Evolutionary conservation across 2,329 filamentous ascomycete genomes (phyloP).

Genomic region (Rugonectria rugulosa): DNA sequence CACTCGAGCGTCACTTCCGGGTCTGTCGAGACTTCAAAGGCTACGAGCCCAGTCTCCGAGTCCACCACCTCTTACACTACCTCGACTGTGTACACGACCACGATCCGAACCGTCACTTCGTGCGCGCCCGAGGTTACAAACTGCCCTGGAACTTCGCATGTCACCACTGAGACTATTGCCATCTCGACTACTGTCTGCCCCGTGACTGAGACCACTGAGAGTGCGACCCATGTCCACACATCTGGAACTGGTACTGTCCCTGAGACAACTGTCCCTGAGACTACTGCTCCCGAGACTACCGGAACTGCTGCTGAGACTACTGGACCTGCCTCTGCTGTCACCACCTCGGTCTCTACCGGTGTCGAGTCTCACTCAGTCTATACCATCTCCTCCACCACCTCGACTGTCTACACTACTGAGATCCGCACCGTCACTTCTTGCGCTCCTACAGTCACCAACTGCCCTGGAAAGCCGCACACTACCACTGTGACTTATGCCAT

Average conservation of each 20-base stretch:
- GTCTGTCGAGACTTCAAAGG: no score
- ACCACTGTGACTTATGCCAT: slow-evolving; percentile 31
- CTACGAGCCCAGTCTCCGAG: no score
- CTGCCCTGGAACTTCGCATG: slow-evolving; percentile 17
- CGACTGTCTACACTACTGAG: slow-evolving; percentile 31
- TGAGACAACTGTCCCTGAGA: no score
- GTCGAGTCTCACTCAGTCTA: no score
- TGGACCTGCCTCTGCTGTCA: slow-evolving; percentile 13
- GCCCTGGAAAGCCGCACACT: slow-evolving; percentile 12
- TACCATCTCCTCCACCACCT: slow-evolving; percentile 15
- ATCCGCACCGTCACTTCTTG: slow-evolving; percentile 26
- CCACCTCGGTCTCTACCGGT: slow-evolving; percentile 25
- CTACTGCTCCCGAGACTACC: no score
- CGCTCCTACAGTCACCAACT: slow-evolving; percentile 27
- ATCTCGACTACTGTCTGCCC: slow-evolving; percentile 34
- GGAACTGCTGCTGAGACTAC: no score
- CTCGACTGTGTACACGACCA: slow-evolving; percentile 29
- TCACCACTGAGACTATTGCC: slow-evolving; percentile 30
- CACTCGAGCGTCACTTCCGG: no score
- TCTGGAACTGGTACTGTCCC: no score
- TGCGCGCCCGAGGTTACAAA: slow-evolving; percentile 28
- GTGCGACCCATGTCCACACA: neutral
- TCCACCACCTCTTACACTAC: no score
- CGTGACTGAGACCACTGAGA: slow-evolving; percentile 23
- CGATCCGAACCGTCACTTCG: slow-evolving; percentile 24